Evolutionary conservation across 129 eudicot species (phyloP).

Genomic region (Heracleum sosnowskyi): DNA sequence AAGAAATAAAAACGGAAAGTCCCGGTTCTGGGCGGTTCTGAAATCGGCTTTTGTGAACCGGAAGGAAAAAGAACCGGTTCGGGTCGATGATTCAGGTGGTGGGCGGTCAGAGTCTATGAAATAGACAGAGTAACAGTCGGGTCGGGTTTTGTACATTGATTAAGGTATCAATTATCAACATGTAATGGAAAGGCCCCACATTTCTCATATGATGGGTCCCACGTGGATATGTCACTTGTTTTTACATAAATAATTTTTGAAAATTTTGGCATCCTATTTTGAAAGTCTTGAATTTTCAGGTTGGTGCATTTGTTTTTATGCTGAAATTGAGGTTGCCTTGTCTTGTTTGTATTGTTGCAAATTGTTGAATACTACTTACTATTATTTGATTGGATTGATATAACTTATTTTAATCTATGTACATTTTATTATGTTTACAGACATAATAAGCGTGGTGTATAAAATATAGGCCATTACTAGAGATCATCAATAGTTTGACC

Average conservation of each 20-base stretch:
- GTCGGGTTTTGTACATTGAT: not conserved
- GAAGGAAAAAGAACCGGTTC: not conserved
- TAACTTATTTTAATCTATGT: not conserved
- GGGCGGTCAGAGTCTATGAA: constrained; percentile 1
- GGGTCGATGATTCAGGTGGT: constrained; percentile 3
- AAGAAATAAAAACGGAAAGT: not conserved
- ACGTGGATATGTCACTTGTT: not conserved
- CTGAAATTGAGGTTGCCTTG: constrained; percentile 1
- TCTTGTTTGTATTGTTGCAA: not conserved
- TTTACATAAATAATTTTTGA: not conserved
- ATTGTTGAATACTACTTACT: not conserved
- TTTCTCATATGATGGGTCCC: not conserved
- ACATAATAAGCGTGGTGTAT: not conserved
- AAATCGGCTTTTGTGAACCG: not conserved
- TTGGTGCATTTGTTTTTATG: not conserved
- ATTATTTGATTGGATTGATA: not conserved
- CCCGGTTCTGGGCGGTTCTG: constrained; percentile 2
- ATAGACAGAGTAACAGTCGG: not conserved
- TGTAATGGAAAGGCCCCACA: not conserved
- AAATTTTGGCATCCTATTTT: not conserved
- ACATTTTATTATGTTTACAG: not conserved
- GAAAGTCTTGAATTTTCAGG: not conserved
- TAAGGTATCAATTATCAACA: too few species aligned
- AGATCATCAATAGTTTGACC: too few species aligned
- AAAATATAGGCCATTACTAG: too few species aligned